Percentiles rank a stretch among this genome's conserved stretches.
Evolutionary conservation across 805 yeast genomes (phyloP).

Genomic region (Nakazawaea peltata): DNA sequence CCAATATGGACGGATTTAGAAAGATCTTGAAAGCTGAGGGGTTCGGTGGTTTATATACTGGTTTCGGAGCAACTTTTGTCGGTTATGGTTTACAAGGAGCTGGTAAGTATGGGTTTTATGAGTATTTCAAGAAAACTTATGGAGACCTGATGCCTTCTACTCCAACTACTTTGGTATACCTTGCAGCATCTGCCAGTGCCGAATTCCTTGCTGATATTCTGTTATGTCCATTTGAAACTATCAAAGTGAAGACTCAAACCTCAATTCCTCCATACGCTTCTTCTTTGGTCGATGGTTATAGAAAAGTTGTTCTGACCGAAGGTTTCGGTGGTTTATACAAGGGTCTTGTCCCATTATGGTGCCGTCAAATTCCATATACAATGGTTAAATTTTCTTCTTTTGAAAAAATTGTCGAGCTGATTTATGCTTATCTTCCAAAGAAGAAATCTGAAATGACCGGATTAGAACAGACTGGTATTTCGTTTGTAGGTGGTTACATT

Average conservation of each 20-base stretch:
- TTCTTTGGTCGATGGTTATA: slow-evolving; percentile 57
- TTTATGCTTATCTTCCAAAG: slow-evolving; percentile 67
- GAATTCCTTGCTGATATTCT: slow-evolving; percentile 88
- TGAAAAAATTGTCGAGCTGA: slow-evolving; percentile 80
- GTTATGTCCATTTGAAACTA: slow-evolving; percentile 91
- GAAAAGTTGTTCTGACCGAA: slow-evolving; percentile 54
- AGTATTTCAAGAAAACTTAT: slow-evolving; percentile 78
- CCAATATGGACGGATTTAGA: slow-evolving; percentile 78
- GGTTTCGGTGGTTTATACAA: slow-evolving; percentile 75
- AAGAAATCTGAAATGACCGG: slow-evolving; percentile 64
- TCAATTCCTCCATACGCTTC: slow-evolving; percentile 79
- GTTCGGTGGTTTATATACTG: slow-evolving; percentile 67
- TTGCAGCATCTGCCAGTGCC: slow-evolving; percentile 88
- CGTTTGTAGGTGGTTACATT: slow-evolving; percentile 91
- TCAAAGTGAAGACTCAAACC: slow-evolving; percentile 91
- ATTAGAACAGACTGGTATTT: slow-evolving; percentile 85
- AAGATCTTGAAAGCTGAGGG: slow-evolving; percentile 73
- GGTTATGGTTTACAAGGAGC: slow-evolving; percentile 97
- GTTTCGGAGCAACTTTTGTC: slow-evolving; percentile 84
- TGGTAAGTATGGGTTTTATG: slow-evolving; percentile 95
- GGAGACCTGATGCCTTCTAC: slow-evolving; percentile 57
- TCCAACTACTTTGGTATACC: slow-evolving; percentile 66
- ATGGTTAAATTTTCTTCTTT: slow-evolving; percentile 96
- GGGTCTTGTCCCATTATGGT: slow-evolving; percentile 90
- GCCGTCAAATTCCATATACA: slow-evolving; percentile 96